A percentile compares a stretch with the other conserved stretches of the same genome.
These are phyloP conservation scores for Lyophyllum semitale DNA, from an alignment of 768 basidiomycete species.

Conservation along the genomic window DNA sequence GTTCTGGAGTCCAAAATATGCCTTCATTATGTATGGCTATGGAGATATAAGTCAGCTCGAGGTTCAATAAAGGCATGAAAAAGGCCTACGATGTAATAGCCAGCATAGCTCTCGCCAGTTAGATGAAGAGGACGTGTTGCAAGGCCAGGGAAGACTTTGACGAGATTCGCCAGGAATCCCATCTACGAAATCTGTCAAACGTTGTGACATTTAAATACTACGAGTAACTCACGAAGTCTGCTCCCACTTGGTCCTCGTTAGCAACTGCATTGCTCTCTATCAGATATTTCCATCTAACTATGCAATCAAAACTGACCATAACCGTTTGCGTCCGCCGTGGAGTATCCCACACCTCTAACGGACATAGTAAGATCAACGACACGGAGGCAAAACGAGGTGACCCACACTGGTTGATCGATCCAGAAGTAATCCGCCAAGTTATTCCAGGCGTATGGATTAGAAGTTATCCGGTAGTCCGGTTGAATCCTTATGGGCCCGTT, in stretches of 20 bases:
- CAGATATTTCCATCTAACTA: not conserved
- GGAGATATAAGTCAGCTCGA: not conserved
- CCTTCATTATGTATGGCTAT: conserved; percentile 76
- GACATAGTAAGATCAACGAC: not conserved
- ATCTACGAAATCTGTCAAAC: conserved; percentile 42
- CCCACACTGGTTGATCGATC: conserved; percentile 74
- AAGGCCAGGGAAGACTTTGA: conserved; percentile 73
- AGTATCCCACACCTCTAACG: conserved; percentile 58
- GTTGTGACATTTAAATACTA: not conserved
- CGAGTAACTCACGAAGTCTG: conserved; percentile 48
- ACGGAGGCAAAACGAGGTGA: not conserved
- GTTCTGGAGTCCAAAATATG: conserved; percentile 61
- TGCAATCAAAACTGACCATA: conserved; percentile 44
- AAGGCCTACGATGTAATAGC: conserved; percentile 63
- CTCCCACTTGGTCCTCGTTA: conserved; percentile 68
- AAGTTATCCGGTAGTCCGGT: conserved; percentile 46
- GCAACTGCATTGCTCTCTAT: conserved; percentile 35
- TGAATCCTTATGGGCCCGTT: conserved; percentile 70
- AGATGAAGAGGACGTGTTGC: conserved; percentile 66
- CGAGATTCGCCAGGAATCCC: conserved; percentile 70
- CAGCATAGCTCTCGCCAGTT: conserved; percentile 77
- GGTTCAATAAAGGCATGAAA: not conserved
- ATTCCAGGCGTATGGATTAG: conserved; percentile 61
- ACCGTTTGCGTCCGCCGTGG: conserved; percentile 63
- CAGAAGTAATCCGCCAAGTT: conserved; percentile 67